Conservation (phyloP, 805 yeast species). For the Jamesozyma rosinii region DNA sequence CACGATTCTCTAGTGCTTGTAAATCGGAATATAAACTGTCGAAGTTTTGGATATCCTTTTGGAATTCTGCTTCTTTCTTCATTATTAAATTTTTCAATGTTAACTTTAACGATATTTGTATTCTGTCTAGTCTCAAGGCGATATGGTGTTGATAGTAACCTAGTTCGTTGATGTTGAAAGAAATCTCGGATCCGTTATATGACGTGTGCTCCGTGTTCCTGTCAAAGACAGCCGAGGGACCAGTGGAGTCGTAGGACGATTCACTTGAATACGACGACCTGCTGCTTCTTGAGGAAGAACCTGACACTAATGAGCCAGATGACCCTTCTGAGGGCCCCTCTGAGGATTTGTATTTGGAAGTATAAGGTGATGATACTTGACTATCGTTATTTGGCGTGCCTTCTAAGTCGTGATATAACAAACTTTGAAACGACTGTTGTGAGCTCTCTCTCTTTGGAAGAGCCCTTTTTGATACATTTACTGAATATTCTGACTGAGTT, state of each 20-base stretch:
- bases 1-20: slow-evolving; percentile 21
- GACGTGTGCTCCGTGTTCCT: neutral
- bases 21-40: slow-evolving; percentile 20
- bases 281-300: neutral
- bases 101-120: slow-evolving; percentile 19
- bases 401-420: slow-evolving; percentile 18
- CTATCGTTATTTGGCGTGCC: neutral
- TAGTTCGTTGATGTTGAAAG: slow-evolving; percentile 14
- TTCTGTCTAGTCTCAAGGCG: slow-evolving; percentile 14
- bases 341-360: neutral
- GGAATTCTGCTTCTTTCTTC: slow-evolving; percentile 23
- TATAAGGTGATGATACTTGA: neutral
- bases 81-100: slow-evolving; percentile 17
- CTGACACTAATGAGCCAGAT: neutral
- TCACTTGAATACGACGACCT: slow-evolving; percentile 7
- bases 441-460: slow-evolving; percentile 2
- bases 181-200: neutral
- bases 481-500: neutral
- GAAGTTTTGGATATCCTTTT: slow-evolving; percentile 23
- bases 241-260: slow-evolving; percentile 4
- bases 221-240: neutral
- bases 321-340: neutral
- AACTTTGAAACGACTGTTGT: slow-evolving; percentile 16
- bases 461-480: neutral
- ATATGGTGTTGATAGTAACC: slow-evolving; percentile 21